These are phyloP conservation scores for Rubia balearica DNA, from an alignment of 305 asterid species.

Conservation along the genomic window DNA sequence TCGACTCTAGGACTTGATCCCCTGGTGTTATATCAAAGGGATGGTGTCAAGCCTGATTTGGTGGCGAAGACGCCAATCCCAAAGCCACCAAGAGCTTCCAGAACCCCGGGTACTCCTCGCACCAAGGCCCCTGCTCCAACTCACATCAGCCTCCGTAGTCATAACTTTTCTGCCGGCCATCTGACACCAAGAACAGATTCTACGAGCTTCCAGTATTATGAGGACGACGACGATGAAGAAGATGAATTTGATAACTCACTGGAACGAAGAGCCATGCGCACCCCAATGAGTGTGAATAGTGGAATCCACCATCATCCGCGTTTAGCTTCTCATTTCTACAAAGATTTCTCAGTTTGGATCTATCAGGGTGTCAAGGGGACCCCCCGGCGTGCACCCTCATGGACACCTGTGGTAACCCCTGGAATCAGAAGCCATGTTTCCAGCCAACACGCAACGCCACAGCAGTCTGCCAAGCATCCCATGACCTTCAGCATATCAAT, in stretches of 20 bases:
- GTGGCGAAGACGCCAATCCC: slow-evolving; percentile 51
- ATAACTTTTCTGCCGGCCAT: slow-evolving; percentile 42
- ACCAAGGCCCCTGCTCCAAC: slow-evolving; percentile 40
- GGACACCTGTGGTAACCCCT: slow-evolving; percentile 67
- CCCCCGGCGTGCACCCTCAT: slow-evolving; percentile 66
- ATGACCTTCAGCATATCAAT: slow-evolving; percentile 34
- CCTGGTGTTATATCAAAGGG: slow-evolving; percentile 55
- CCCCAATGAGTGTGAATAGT: slow-evolving; percentile 45
- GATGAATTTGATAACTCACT: slow-evolving; percentile 58
- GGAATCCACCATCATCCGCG: slow-evolving; percentile 43
- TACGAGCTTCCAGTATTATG: slow-evolving; percentile 24
- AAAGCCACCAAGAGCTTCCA: slow-evolving; percentile 31
- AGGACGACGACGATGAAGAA: slow-evolving; percentile 39
- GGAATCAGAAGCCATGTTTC: slow-evolving; percentile 34
- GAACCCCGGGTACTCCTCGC: slow-evolving; percentile 33
- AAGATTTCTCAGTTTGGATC: slow-evolving; percentile 70
- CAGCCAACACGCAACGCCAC: slow-evolving; percentile 28
- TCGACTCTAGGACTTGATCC: slow-evolving; percentile 77
- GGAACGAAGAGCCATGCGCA: slow-evolving; percentile 42
- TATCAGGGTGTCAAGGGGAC: slow-evolving; percentile 73
- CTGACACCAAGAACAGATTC: slow-evolving; percentile 34
- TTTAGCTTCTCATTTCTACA: slow-evolving; percentile 82
- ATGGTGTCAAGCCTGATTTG: slow-evolving; percentile 59
- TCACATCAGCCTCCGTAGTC: slow-evolving; percentile 51
- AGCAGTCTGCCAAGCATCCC: slow-evolving; percentile 25